Base-by-base conservation (phyloP, 192 early-diverging fungal species). In the Coemansia sp. region DNA sequence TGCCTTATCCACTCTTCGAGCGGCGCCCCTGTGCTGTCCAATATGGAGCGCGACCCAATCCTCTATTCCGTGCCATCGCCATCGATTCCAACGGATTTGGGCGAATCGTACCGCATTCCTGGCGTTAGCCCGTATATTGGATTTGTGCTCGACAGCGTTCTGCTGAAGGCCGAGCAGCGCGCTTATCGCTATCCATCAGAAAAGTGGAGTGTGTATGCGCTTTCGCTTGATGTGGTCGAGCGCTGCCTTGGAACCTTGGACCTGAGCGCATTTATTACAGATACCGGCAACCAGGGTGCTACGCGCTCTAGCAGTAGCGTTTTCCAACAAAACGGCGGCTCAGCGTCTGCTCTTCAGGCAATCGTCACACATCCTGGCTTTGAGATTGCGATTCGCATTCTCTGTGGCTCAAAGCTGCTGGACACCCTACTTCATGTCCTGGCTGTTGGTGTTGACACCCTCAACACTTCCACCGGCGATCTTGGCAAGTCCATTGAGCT, bases 71-170 rank as follows among this genome's bases (percentile, higher is more conserved):
- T 66, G 7, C 39, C 75, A 8, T 72, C 79, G 46, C 75, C 69
- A 8, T 84, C 90, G 6, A 82, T 92, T 1, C 88, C 89, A 9
- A 59, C 72, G 0, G 66, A 84, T 15, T 75, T 96, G 33, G 95
- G 95, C 45, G 76, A 63, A 7, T 69, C 70, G 21, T 85, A 90
- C 60, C 86, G 93, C 29, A 59, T 86, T 23, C 90, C 91, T 23
- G 95, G 95, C 8, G 78, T 93, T 21, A 75, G 75, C 6, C 91
- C 90, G 1, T 99, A 95, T 71, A 68, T 96, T 18, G 63, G 71
- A n/a, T 92, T 95, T 74, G 88, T 95, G 25, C 67, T 95, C 26
- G 95, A 99, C 43, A 79, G 86, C 39, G 88, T 97, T 30, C 90
- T 97, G 61, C 76, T 93, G 33, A 93, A 93, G 73, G 83, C 90